Evolutionary conservation across 495 filamentous ascomycete genomes (phyloP), one percentile per base, ranked within the genome.

Genomic region (Lasiosphaeria miniovina): DNA sequence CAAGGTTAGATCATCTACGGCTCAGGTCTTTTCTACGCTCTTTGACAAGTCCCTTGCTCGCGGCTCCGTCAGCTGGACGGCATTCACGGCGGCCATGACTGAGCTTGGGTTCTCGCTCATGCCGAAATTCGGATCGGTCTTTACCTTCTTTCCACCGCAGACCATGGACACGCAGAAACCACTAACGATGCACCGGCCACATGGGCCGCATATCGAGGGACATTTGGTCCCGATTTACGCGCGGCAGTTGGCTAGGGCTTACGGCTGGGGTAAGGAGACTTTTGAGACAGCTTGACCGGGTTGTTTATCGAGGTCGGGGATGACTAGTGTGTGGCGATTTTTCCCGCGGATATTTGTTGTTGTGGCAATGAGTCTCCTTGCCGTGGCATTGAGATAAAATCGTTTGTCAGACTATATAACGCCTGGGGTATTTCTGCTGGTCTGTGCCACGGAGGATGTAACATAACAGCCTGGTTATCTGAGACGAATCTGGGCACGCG

Each of bases 41-140:
- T 74, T 74, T 43, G 49, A 52, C 4, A 69, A 58, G 55, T 49
- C 67, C 0, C 57, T 52, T 10, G 34, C 67, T 10, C 70, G 65
- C 8, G 68, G 69, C 4, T 70, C 75, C 3, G 59, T 77, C 11
- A 53, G 40, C 45, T 76, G 74, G 76, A 57, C 40, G 0, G 66
- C 60, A 1, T 79, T 77, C 31, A 64, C 62, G 50, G 61, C 59
- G 8, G 76, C 75, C 4, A 68, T 79, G 69, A 59, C 61, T 3
- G 69, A 73, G 1, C 9, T 77, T 15, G 63, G 61, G 3, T 75
- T 75, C 33, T 64, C 64, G 4, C 65, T 71, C 43, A 12, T 64
- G 6, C 69, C 67, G 11, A 68, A 64, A 41, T 68, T 59, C 31
- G 68, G 71, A 32, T 71, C 66, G 0, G 61, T 60, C 8, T 73